phyloP scores from a whole-genome alignment of 1,284 basidiomycete species.

The Malassezia globosa region DNA sequence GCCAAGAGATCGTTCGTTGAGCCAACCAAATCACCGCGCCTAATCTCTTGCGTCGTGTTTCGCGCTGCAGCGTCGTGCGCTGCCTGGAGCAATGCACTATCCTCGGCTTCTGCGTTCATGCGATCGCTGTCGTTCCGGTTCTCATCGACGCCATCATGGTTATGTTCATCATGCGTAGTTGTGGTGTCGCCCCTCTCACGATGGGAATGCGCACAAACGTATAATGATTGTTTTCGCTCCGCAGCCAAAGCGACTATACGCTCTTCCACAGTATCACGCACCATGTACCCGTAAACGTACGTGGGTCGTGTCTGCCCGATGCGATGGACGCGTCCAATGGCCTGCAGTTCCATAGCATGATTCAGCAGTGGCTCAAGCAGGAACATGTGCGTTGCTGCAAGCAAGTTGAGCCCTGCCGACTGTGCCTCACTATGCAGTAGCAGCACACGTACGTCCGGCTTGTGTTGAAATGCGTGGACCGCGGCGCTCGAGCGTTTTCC shows the following conservation, averaged over 20 bases:
- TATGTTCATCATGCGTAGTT: too few relatives aligned
- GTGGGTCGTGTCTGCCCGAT: conserved; percentile 40
- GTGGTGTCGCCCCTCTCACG: too few relatives aligned
- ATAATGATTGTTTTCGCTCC: conserved; percentile 27
- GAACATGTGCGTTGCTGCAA: conserved; percentile 32
- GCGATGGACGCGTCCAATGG: conserved; percentile 38
- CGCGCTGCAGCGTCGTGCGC: conserved; percentile 17
- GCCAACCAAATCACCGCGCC: conserved; percentile 26
- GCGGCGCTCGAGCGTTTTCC: conserved; percentile 21
- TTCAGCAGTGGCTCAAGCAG: conserved; percentile 42
- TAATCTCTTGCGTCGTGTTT: conserved; percentile 10
- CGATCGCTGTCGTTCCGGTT: too few relatives aligned
- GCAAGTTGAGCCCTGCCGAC: conserved; percentile 37
- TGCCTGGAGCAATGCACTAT: conserved; percentile 15
- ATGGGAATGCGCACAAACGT: too few relatives aligned
- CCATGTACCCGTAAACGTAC: conserved; percentile 33
- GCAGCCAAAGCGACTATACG: conserved; percentile 28
- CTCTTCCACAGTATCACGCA: conserved; percentile 38
- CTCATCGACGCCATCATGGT: conserved; percentile 19
- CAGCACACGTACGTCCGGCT: conserved; percentile 25
- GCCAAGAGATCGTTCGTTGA: conserved; percentile 26
- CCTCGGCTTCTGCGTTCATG: conserved; percentile 2
- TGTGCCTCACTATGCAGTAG: conserved; percentile 42
- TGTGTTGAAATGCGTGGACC: conserved; percentile 25
- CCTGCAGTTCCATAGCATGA: conserved; percentile 35